These are phyloP conservation scores for Tuber calosporum DNA, from an alignment of 495 filamentous ascomycete genomes.

Conservation along the genomic window DNA sequence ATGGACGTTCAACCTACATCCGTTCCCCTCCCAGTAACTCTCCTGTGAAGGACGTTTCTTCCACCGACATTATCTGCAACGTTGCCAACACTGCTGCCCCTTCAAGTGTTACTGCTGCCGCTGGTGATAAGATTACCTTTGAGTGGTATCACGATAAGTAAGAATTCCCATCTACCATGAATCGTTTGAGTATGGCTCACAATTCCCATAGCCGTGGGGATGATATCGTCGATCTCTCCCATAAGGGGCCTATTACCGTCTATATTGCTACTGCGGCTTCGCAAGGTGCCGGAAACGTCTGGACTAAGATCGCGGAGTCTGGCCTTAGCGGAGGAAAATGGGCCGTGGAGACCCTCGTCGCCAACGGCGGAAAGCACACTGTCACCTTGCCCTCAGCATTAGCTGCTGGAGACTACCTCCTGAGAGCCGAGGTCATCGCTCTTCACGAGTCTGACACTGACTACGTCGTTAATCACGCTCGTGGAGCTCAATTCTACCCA, in stretches of 20 bases:
- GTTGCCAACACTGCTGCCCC: slow-evolving; percentile 16
- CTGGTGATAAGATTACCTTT: slow-evolving; percentile 41
- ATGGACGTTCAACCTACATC: slow-evolving; percentile 45
- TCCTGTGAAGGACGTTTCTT: slow-evolving; percentile 49
- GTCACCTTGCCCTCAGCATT: slow-evolving; percentile 45
- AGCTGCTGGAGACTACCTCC: slow-evolving; percentile 47
- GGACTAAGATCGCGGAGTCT: slow-evolving; percentile 50
- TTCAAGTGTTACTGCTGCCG: neutral
- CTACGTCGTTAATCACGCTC: slow-evolving; percentile 41
- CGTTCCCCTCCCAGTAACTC: slow-evolving; percentile 47
- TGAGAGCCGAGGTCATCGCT: slow-evolving; percentile 52
- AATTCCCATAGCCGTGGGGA: slow-evolving; percentile 45
- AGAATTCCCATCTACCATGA: neutral
- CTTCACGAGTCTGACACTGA: slow-evolving; percentile 46
- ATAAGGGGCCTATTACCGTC: slow-evolving; percentile 49
- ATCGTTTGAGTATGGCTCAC: neutral
- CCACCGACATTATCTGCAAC: slow-evolving; percentile 45
- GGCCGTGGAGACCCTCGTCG: slow-evolving; percentile 47
- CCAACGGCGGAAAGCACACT: slow-evolving; percentile 46
- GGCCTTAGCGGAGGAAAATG: slow-evolving; percentile 41
- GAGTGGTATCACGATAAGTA: slow-evolving; percentile 45
- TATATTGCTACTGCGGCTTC: slow-evolving; percentile 47
- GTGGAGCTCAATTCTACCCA: slow-evolving; percentile 52
- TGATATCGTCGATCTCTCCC: slow-evolving; percentile 49
- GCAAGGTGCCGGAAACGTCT: slow-evolving; percentile 46